Evolutionary conservation across 129 eudicot species (phyloP), one percentile per base, ranked within the genome.

Genomic region (Ambrosia artemisiifolia): DNA sequence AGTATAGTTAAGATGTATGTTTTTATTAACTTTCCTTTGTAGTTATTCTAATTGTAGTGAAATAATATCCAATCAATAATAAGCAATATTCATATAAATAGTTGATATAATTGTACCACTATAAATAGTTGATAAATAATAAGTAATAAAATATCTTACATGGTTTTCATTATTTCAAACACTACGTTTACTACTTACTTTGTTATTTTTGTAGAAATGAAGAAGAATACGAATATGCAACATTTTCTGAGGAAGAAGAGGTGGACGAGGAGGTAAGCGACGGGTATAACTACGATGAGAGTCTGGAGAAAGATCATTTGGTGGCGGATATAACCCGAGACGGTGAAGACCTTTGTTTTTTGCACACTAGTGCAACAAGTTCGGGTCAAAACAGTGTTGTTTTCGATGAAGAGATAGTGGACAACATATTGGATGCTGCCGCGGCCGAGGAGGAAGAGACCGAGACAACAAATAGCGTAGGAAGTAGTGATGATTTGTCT

Each of bases 201-300:
- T 3, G 79, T 67, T 57, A 28, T 54, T 74, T 65, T 56, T 80
- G 84, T 62, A 81, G 84, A 72, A 79, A 85, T 49, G 90, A 93
- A 40, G 95, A 85, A 6, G 81, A 79, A 74, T 74, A 74, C 20
- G 96, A 89, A 18, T 91, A 74, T 59, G 78, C 28, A 5, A 72
- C 20, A 4, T 67, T 76, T 67, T 76, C 90, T 0, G 97, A 91
- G 28, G 97, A 88, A 43, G 96, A 84, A 61, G 78, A 71, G 20
- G 95, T 81, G 30, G 83, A 60, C 16, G 81, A 81, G n/a, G 87
- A 73, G 28, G 65, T 18, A 51, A 64, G 9, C 32, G 18, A 55
- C 18, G 60, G 69, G 40, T 72, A 79, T 70, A 47, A 46, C 74
- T 66, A 71, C 11, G 55, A 55, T 2, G 65, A 81, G 61, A 40